Evolutionary conservation across 148 eudicot species (phyloP), one percentile per base, ranked within the genome.

Genomic region (Nepenthes mirabilis): DNA sequence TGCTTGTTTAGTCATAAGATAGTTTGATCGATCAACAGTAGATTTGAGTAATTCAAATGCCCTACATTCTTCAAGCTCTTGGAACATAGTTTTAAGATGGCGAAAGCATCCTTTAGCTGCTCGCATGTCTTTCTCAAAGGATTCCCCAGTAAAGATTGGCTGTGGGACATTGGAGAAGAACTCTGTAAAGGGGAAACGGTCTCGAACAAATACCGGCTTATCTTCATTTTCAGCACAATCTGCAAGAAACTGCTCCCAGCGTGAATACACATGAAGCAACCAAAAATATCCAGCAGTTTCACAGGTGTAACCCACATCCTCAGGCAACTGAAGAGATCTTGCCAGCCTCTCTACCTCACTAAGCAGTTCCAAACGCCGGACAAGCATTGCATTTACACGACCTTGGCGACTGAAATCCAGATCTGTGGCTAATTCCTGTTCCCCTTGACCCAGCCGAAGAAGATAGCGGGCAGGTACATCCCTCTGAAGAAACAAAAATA

Each of bases 391-490:
- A 80, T 88, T 93, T 4, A 93, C 98, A 49, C 98, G 96, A 6
- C 96, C 98, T 74, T 93, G 96, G 68, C 98, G 96, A 68, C 98
- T 93, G 57, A 93, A 88, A 66, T 93, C 98, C 52, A 93, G 85
- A 74, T 93, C 98, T 72, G 98, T 93, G 53, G 96, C 96, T 77
- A 93, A 68, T 64, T 93, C 98, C 74, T 93, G 98, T 66, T 93
- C 98, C 56, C 96, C 98, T 80, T 93, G 98, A 71, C 98, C 98
- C 60, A 93, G 83, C 40, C 98, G 96, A 66, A 93, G 98, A 69
- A 93, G 91, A 80, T 93, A 93, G 34, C 98, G 88, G 65, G 98
- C 98, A 57, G 98, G 96, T 61, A 93, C 98, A 77, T 93, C 98
- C 75, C 98, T 88, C 96, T 93, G 71, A 55, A 33, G 23, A 63